Evolutionary conservation across 2,329 filamentous ascomycete species (phyloP).

Genomic region (Immersiporthe knoxdaviesiana): DNA sequence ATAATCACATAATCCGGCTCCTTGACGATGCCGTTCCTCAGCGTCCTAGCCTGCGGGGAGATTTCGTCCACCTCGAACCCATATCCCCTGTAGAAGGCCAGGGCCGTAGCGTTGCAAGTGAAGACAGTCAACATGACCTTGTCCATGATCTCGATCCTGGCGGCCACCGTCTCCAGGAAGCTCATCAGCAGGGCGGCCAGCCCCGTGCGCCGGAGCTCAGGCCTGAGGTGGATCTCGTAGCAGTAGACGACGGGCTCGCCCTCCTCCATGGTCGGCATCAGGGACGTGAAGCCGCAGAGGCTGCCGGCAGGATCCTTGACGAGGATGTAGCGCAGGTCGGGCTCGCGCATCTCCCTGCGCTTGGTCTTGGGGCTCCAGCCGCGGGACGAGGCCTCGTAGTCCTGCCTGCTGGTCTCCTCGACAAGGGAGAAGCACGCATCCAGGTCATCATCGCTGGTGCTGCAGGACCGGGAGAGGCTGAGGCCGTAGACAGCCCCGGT

Average conservation of each 20-base stretch:
- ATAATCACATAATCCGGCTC: constrained; percentile 64
- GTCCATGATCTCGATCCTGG: constrained; percentile 55
- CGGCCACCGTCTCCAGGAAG: constrained; percentile 56
- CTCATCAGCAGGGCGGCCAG: constrained; percentile 64
- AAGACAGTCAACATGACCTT: constrained; percentile 81
- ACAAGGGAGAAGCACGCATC: constrained; percentile 60
- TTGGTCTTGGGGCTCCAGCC: constrained; percentile 69
- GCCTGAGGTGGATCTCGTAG: constrained; percentile 74
- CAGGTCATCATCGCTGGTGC: constrained; percentile 51
- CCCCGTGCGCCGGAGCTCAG: constrained; percentile 62
- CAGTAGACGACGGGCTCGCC: constrained; percentile 71
- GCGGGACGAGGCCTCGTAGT: constrained; percentile 64
- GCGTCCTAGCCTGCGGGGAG: constrained; percentile 55
- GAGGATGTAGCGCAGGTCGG: constrained; percentile 70
- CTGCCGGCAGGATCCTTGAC: constrained; percentile 45
- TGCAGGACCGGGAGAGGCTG: constrained; percentile 41
- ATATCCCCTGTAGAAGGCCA: constrained; percentile 62
- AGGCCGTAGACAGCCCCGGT: constrained; percentile 48
- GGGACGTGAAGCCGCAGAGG: constrained; percentile 63
- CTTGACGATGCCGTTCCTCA: constrained; percentile 58
- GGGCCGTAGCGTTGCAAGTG: constrained; percentile 59
- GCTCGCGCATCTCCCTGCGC: constrained; percentile 67
- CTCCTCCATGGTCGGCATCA: constrained; percentile 74
- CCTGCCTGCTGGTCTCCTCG: constrained; percentile 62
- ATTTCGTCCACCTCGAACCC: constrained; percentile 61